Base-by-base conservation (phyloP, 441 rosid genomes). In the Euphorbia schlechtendalii region DNA sequence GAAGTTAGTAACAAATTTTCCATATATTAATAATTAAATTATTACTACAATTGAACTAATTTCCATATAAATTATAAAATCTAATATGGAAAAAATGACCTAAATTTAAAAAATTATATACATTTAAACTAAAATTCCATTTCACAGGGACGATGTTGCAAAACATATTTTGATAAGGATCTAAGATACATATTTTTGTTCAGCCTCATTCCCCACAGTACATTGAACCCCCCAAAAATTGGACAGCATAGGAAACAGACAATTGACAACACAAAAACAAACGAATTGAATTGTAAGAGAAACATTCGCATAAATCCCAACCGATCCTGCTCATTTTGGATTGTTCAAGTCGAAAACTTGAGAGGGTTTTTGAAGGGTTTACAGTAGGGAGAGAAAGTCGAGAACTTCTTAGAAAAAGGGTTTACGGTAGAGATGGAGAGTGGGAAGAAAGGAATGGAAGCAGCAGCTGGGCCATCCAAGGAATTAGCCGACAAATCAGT, bases 391-490 rank as follows among this genome's bases (percentile, higher is more conserved):
- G 51, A 63, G 63, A 32, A 51, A 32, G 75, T 57, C 70, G 70
- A 79, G 81, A 80, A 77, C 54, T 34, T 34, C 10, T 2, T 5
- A 34, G n/a, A 34, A 34, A 34, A 34, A 34, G 8, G 40, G 8
- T 34, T 34, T 34, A 34, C 8, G 6, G 10, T 34, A 8, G 10
- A 34, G 66, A 28, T 0, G 6, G 66, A 28, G n/a, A n/a, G n/a
- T n/a, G n/a, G n/a, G n/a, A 78, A 69, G 36, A 78, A 76, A 68
- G 56, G 56, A 56, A 58, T 70, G n/a, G 85, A n/a, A n/a, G n/a
- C 80, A 51, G 82, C 70, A 73, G 83, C 80, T 45, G 86, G 82
- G 21, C 63, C 83, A 43, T 79, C 83, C 21, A 36, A 73, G 11
- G 80, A 73, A 67, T 66, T 66, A 70, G 56, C 30, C 54, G 76